A percentile compares a stretch with the other conserved stretches of the same genome.
Evolutionary conservation across 2,329 filamentous ascomycete species (phyloP).

Genomic region (Helicocarpus griseus): DNA sequence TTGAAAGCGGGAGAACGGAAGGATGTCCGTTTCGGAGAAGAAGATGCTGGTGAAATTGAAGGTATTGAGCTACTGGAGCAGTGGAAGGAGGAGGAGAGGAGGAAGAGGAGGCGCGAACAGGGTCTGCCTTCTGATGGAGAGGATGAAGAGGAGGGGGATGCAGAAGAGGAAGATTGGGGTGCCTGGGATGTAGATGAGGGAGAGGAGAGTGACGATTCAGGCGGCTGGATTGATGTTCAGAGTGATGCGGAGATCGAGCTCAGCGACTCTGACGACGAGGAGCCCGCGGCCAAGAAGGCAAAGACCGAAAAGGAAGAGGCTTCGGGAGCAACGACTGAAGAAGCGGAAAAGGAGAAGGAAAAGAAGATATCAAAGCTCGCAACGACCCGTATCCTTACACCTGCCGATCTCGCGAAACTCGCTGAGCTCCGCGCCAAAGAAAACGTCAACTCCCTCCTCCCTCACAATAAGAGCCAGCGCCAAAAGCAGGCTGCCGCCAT

Average conservation of each 20-base stretch:
- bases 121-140: conserved; percentile 54
- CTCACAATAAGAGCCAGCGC: conserved; percentile 33
- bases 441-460: conserved; percentile 55
- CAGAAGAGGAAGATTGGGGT: conserved; percentile 46
- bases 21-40: conserved; percentile 73
- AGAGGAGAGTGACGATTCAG: conserved; percentile 58
- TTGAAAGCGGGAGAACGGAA: conserved; percentile 66
- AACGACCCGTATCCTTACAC: conserved; percentile 89
- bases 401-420: conserved; percentile 90
- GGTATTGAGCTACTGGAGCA: conserved; percentile 83
- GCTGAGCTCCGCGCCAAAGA: conserved; percentile 72
- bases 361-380: conserved; percentile 57
- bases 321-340: conserved; percentile 13
- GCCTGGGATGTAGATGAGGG: conserved; percentile 53
- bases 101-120: conserved; percentile 59
- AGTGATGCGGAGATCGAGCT: conserved; percentile 69
- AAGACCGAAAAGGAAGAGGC: conserved; percentile 38
- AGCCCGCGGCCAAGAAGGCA: conserved; percentile 53
- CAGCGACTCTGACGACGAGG: conserved; percentile 65
- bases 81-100: conserved; percentile 86
- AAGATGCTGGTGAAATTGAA: conserved; percentile 72
- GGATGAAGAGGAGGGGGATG: conserved; percentile 52
- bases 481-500: conserved; percentile 35
- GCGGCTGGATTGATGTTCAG: conserved; percentile 86
- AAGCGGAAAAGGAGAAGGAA: conserved; percentile 27